These are phyloP conservation scores for Climacium dendroides DNA, from an alignment of 225 moss, liverwort and hornwort species.

Conservation along the genomic window DNA sequence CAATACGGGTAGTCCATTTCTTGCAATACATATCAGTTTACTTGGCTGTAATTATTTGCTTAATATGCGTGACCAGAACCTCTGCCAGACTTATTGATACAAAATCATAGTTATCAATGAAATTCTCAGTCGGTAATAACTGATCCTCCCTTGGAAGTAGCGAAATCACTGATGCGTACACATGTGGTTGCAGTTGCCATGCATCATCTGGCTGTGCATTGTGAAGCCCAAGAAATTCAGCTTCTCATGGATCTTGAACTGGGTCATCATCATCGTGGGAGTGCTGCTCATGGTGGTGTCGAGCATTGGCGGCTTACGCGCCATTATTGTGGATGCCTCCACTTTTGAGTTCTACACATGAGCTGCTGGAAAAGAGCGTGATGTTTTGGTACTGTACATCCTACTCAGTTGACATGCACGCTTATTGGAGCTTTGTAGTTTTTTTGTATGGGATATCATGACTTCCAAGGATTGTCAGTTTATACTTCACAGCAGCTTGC, in stretches of 20 bases:
- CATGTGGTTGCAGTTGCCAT: conserved; percentile 17
- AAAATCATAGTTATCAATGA: background rate
- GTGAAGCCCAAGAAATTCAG: conserved; percentile 28
- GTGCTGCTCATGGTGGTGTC: conserved; percentile 37
- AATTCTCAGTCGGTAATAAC: background rate
- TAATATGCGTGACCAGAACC: too few species aligned
- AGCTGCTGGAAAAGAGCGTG: background rate
- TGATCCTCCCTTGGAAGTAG: too few species aligned
- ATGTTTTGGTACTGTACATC: background rate
- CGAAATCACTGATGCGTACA: background rate
- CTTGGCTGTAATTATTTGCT: too few species aligned
- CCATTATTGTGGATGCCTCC: conserved; percentile 17
- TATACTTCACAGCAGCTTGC: background rate
- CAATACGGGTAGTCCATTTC: background rate
- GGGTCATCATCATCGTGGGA: conserved; percentile 31
- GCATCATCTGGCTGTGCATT: conserved; percentile 47
- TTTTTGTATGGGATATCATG: background rate
- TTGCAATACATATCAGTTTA: background rate
- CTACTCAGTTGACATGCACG: background rate
- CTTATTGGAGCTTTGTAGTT: background rate
- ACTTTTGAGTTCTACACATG: conserved; percentile 6
- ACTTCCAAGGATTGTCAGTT: background rate
- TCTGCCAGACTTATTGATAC: background rate
- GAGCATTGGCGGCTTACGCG: conserved; percentile 35
- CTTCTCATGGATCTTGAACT: conserved; percentile 28